phyloP scores from a whole-genome alignment of 163 green algal genomes.

The Scenedesmus sp. region DNA sequence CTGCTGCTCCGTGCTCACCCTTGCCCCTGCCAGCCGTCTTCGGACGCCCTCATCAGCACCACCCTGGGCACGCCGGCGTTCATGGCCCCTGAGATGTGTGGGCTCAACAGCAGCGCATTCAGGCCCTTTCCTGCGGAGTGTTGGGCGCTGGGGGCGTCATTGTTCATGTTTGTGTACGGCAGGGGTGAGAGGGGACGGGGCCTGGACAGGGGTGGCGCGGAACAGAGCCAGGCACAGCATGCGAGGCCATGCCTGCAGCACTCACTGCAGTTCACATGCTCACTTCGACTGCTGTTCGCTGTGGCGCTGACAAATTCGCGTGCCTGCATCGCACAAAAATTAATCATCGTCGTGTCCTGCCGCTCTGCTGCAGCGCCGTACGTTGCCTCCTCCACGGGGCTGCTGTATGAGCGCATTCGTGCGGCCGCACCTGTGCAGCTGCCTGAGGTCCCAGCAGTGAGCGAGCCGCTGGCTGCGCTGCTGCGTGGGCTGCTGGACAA shows the following conservation, averaged over 20 bases:
- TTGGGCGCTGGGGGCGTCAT: constrained; percentile 74
- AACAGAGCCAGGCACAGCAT: not conserved
- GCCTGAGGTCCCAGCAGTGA: constrained; percentile 48
- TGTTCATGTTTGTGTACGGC: constrained; percentile 79
- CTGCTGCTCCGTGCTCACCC: not conserved
- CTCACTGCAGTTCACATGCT: too few relatives aligned
- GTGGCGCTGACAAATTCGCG: too few relatives aligned
- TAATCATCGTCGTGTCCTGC: not conserved
- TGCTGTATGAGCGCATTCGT: constrained; percentile 65
- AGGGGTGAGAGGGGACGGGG: constrained; percentile 27
- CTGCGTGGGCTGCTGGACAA: constrained; percentile 69
- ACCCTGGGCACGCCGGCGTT: constrained; percentile 85
- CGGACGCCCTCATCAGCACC: constrained; percentile 47
- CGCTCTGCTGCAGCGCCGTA: constrained; percentile 56
- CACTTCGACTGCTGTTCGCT: too few relatives aligned
- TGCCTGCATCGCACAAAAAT: too few relatives aligned
- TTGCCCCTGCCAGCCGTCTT: not conserved
- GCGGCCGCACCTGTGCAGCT: constrained; percentile 50
- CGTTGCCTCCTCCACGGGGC: constrained; percentile 51
- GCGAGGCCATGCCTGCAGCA: constrained; percentile 36
- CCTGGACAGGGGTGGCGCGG: not conserved
- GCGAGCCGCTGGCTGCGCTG: constrained; percentile 57
- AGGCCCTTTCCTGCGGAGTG: constrained; percentile 30
- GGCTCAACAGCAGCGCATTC: constrained; percentile 24
- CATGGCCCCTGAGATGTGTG: constrained; percentile 74